These are phyloP conservation scores for Alternaria longipes DNA, from an alignment of 2,329 filamentous ascomycete species.

Conservation along the genomic window DNA sequence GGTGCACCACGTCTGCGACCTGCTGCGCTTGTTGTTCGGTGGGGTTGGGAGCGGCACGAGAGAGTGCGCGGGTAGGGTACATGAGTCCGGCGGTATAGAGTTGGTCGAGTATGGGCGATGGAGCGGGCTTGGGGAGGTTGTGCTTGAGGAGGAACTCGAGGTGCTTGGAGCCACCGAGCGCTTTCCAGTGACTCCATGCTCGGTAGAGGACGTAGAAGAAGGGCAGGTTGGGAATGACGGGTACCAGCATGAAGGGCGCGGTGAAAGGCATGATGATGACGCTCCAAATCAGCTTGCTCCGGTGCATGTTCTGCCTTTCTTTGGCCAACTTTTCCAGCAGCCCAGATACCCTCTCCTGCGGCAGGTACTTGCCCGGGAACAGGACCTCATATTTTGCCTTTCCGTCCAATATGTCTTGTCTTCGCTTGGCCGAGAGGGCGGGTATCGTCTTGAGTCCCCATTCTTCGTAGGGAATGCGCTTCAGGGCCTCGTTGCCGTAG, in stretches of 20 bases:
- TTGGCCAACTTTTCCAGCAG: slow-evolving; percentile 77
- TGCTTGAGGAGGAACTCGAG: slow-evolving; percentile 82
- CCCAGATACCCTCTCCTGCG: slow-evolving; percentile 67
- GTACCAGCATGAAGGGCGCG: slow-evolving; percentile 82
- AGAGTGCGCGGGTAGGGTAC: slow-evolving; percentile 53
- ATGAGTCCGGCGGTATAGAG: slow-evolving; percentile 70
- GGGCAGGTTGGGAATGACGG: slow-evolving; percentile 88
- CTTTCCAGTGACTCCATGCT: slow-evolving; percentile 67
- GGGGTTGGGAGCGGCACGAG: slow-evolving; percentile 51
- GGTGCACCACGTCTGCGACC: slow-evolving; percentile 51
- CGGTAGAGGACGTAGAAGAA: slow-evolving; percentile 96
- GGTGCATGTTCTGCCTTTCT: slow-evolving; percentile 82
- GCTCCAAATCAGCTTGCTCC: slow-evolving; percentile 80
- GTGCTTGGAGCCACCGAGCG: slow-evolving; percentile 83
- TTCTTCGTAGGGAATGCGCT: slow-evolving; percentile 93
- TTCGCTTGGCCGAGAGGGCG: slow-evolving; percentile 73
- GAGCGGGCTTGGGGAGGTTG: slow-evolving; percentile 71
- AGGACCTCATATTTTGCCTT: slow-evolving; percentile 75
- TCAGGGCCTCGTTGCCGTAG: slow-evolving; percentile 86
- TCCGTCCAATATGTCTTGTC: slow-evolving; percentile 69
- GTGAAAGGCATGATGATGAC: slow-evolving; percentile 70
- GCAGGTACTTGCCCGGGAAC: slow-evolving; percentile 77
- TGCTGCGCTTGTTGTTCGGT: slow-evolving; percentile 50
- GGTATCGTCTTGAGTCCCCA: slow-evolving; percentile 97
- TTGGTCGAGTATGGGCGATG: slow-evolving; percentile 75